Base-by-base conservation (phyloP, 1,284 basidiomycete species). In the Sporisorium iseilematis-ciliati region DNA sequence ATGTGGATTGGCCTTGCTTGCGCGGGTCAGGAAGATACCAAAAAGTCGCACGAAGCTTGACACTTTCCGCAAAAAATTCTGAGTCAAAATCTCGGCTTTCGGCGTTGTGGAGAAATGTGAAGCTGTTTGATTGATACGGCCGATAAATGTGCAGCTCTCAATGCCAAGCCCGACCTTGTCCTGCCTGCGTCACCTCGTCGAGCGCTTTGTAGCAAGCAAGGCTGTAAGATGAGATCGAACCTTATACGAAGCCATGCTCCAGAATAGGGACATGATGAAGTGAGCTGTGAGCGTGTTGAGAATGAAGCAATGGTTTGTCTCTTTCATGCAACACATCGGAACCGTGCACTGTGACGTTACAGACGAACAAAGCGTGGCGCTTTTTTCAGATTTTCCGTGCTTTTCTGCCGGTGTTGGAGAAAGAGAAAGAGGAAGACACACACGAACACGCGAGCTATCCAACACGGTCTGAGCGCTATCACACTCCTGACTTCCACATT, bases 311-410 rank as follows among this genome's bases (percentile, higher is more conserved):
- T 21, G 35, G 8, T 18, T 4, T 21, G 40, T 26, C 18, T 40
- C 55, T 25, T n/a, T 40, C 31, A 57, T 53, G 65, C 58, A 57
- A 26, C 29, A 46, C 38, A 68, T 58, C 60, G 60, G 51, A 49
- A 51, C 50, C 51, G 56, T 55, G 65, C 60, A 50, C 56, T 55
- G 65, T 68, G 59, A 63, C 51, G 65, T 54, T 42, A 38, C n/a
- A 31, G 12, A 20, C 31, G 6, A 14, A n/a, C 16, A 18, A 31
- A 31, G 29, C 29, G 29, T 29, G 29, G 29, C 29, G 11, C 35
- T 38, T 35, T 20, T 35, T 21, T 35, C 35, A 20, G 29, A 50
- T 23, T 50, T 35, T 50, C 21, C 21, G 4, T 38, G 42, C 7
- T 43, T 43, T 43, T 43, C 42, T 50, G 29, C 20, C 7, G 7